These are phyloP conservation scores for Phytophthora chlamydospora DNA, from an alignment of 352 stramenopile species.

Conservation along the genomic window DNA sequence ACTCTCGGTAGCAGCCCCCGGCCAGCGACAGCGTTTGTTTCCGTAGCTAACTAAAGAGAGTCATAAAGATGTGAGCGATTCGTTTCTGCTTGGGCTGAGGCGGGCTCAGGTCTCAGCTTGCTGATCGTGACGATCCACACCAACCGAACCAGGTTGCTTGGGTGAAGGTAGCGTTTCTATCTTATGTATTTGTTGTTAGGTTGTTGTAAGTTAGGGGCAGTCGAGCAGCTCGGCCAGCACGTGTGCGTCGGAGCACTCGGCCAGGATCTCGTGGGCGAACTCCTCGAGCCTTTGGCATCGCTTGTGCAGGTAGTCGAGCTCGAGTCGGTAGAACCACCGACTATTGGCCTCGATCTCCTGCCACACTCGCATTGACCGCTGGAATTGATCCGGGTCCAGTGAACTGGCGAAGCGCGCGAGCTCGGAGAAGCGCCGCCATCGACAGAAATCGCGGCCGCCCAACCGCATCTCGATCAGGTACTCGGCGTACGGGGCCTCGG, in stretches of 20 bases:
- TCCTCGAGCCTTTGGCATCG: slow-evolving; percentile 77
- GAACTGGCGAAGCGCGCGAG: slow-evolving; percentile 68
- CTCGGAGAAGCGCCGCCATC: slow-evolving; percentile 79
- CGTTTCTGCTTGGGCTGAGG: background rate
- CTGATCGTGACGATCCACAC: too few species aligned
- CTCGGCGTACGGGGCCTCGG: slow-evolving; percentile 73
- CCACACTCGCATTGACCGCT: slow-evolving; percentile 59
- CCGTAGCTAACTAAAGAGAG: slow-evolving; percentile 21
- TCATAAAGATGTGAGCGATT: slow-evolving; percentile 19
- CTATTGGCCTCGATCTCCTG: slow-evolving; percentile 57
- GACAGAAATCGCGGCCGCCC: slow-evolving; percentile 72
- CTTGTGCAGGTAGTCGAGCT: slow-evolving; percentile 83
- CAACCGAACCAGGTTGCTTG: too few species aligned
- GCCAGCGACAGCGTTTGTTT: slow-evolving; percentile 19
- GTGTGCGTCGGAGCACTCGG: slow-evolving; percentile 77
- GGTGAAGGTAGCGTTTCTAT: too few species aligned
- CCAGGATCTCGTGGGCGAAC: slow-evolving; percentile 74
- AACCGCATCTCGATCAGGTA: slow-evolving; percentile 83
- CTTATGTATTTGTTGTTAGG: too few species aligned
- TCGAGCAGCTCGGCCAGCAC: slow-evolving; percentile 74
- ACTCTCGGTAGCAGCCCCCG: slow-evolving; percentile 5
- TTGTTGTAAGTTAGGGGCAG: slow-evolving; percentile 13
- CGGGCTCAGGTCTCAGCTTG: too few species aligned
- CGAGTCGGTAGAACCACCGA: slow-evolving; percentile 85
- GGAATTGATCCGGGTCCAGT: slow-evolving; percentile 62